Evolutionary conservation across 2,329 filamentous ascomycete genomes (phyloP).

Genomic region (Epichloe sp.): DNA sequence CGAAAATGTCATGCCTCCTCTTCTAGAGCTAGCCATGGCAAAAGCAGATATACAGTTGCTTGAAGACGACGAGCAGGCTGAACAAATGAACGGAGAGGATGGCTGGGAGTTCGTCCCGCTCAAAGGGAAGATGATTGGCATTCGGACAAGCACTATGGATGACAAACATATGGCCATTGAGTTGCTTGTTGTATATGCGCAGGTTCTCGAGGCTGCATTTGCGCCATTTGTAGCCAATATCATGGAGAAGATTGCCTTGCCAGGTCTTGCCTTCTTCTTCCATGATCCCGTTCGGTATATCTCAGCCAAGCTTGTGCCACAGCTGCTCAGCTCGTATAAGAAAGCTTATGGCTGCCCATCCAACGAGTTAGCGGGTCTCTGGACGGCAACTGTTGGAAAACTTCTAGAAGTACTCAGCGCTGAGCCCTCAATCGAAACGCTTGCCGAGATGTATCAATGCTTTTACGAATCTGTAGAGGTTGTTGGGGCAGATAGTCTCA

Average conservation of each 20-base stretch:
- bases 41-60: slow-evolving; percentile 96
- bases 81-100: slow-evolving; percentile 84
- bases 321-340: slow-evolving; percentile 87
- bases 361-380: slow-evolving; percentile 66
- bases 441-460: slow-evolving; percentile 99
- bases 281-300: slow-evolving; percentile 94
- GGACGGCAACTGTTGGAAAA: slow-evolving; percentile 77
- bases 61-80: slow-evolving; percentile 88
- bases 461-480: slow-evolving; percentile 98
- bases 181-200: slow-evolving; percentile 90
- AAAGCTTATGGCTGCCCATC: slow-evolving; percentile 76
- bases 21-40: slow-evolving; percentile 79
- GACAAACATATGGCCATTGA: slow-evolving; percentile 99
- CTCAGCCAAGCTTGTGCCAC: slow-evolving; percentile 86
- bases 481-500: slow-evolving; percentile 73
- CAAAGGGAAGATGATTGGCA: slow-evolving; percentile 96
- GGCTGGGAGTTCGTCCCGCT: slow-evolving; percentile 96
- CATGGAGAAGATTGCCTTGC: slow-evolving; percentile 92
- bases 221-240: slow-evolving; percentile 85
- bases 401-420: slow-evolving; percentile 85
- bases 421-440: slow-evolving; percentile 88
- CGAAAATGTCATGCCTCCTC: slow-evolving; percentile 82
- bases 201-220: slow-evolving; percentile 86
- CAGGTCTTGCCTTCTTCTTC: slow-evolving; percentile 95
- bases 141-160: slow-evolving; percentile 90